Percentiles rank a stretch among this genome's conserved stretches.
Conservation (phyloP, 768 basidiomycete species). For the Inosperma sp. region DNA sequence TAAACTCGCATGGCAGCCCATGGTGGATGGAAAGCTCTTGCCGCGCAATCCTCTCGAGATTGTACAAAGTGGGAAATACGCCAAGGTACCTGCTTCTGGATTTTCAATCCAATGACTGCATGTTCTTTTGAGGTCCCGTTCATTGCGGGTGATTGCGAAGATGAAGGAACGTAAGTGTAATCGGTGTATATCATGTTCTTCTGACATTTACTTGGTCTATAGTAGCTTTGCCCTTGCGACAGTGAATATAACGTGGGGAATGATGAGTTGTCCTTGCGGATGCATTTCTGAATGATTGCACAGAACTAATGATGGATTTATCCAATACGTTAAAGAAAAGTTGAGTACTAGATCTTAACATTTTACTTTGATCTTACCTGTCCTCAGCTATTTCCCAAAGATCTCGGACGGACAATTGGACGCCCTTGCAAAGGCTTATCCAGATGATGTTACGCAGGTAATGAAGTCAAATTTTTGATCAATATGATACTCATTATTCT, state of each 20-base stretch:
- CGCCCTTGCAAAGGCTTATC: constrained; percentile 13
- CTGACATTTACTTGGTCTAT: background rate
- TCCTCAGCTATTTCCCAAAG: constrained; percentile 10
- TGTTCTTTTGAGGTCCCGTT: constrained; percentile 13
- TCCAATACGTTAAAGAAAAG: constrained; percentile 20
- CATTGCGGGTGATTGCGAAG: constrained; percentile 33
- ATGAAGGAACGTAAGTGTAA: constrained; percentile 37
- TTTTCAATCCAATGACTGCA: background rate
- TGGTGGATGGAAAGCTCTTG: constrained; percentile 36
- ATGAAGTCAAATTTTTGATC: background rate
- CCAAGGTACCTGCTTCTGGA: constrained; percentile 20
- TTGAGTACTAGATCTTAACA: background rate
- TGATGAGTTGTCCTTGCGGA: no score
- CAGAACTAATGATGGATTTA: constrained; percentile 18
- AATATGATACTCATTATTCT: background rate
- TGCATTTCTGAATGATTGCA: no score
- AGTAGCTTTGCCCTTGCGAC: constrained; percentile 17
- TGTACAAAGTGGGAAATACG: constrained; percentile 30
- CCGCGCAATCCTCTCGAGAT: constrained; percentile 24
- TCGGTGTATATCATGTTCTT: background rate
- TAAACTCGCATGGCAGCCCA: constrained; percentile 32
- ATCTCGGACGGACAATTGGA: constrained; percentile 8
- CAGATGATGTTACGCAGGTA: constrained; percentile 14
- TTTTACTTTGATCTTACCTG: background rate
- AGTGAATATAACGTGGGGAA: constrained; percentile 18